A percentile compares a stretch with the other conserved stretches of the same genome.
phyloP scores from a whole-genome alignment of 352 stramenopile genomes.

The Saprolegnia parasitica region DNA sequence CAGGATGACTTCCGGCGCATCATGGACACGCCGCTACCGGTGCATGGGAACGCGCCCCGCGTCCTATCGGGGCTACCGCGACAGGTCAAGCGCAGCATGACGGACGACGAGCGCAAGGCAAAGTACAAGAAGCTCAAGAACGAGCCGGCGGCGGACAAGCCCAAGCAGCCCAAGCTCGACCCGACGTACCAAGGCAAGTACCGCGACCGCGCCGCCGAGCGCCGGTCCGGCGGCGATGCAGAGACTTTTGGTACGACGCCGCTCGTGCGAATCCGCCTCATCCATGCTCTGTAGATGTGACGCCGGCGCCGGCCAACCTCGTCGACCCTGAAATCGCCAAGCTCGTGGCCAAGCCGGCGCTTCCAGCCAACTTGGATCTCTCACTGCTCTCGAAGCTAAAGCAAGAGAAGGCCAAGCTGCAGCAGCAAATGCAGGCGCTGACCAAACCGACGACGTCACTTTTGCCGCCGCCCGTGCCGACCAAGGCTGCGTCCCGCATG shows the following conservation, averaged over 20 bases:
- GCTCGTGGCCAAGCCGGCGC: slow-evolving; percentile 43
- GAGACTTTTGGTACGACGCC: not conserved
- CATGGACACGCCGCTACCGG: slow-evolving; percentile 37
- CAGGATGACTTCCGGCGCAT: slow-evolving; percentile 74
- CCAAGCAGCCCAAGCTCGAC: slow-evolving; percentile 4
- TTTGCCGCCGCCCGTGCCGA: not conserved
- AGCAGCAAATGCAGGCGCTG: slow-evolving; percentile 26
- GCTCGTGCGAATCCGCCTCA: not conserved
- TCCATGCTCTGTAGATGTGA: not conserved
- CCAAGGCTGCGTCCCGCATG: not conserved
- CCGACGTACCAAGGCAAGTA: slow-evolving; percentile 33
- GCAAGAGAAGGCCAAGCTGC: slow-evolving; percentile 62
- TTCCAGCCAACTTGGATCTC: slow-evolving; percentile 66
- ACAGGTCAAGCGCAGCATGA: slow-evolving; percentile 44
- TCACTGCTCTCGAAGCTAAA: slow-evolving; percentile 83
- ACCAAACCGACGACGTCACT: not conserved
- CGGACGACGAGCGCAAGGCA: slow-evolving; percentile 43
- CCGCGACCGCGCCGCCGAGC: slow-evolving; percentile 63
- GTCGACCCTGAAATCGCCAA: slow-evolving; percentile 76
- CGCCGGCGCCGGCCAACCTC: slow-evolving; percentile 8
- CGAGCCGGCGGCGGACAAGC: slow-evolving; percentile 16
- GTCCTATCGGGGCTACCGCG: not conserved
- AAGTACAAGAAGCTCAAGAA: slow-evolving; percentile 38
- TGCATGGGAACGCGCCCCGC: slow-evolving; percentile 33
- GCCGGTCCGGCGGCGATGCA: slow-evolving; percentile 30